Evolutionary conservation across 352 stramenopile species (phyloP).

Genomic region (Phytophthora tentaculata): DNA sequence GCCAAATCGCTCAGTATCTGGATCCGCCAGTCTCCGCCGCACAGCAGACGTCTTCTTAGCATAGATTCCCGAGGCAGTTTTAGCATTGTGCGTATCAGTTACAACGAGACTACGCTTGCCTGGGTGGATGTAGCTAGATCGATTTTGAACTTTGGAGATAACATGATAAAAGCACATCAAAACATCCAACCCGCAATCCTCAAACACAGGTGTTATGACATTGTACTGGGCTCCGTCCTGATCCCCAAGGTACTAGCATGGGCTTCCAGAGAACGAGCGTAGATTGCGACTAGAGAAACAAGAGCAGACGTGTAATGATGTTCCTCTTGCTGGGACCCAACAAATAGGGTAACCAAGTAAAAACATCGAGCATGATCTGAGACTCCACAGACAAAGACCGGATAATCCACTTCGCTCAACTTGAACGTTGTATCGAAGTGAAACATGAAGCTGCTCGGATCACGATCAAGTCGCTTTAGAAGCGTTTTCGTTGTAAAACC

Average conservation of each 20-base stretch:
- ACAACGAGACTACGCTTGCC: background rate
- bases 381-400: too few relatives aligned
- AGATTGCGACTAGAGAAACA: background rate
- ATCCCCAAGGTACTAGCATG: background rate
- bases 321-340: background rate
- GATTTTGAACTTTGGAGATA: background rate
- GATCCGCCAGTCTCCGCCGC: background rate
- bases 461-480: too few relatives aligned
- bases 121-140: background rate
- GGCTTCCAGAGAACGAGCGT: background rate
- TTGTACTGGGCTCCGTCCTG: background rate
- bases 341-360: background rate
- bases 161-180: conserved; percentile 8
- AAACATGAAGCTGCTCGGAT: too few relatives aligned
- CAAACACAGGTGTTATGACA: background rate
- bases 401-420: too few relatives aligned
- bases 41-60: background rate
- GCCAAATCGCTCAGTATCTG: background rate
- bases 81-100: background rate
- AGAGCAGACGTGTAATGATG: background rate
- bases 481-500: too few relatives aligned
- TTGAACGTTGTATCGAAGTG: too few relatives aligned
- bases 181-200: background rate
- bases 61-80: background rate
- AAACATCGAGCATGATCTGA: too few relatives aligned